These are phyloP conservation scores for Sparassis latifolia DNA, from an alignment of 1,284 basidiomycete genomes.

Conservation along the genomic window DNA sequence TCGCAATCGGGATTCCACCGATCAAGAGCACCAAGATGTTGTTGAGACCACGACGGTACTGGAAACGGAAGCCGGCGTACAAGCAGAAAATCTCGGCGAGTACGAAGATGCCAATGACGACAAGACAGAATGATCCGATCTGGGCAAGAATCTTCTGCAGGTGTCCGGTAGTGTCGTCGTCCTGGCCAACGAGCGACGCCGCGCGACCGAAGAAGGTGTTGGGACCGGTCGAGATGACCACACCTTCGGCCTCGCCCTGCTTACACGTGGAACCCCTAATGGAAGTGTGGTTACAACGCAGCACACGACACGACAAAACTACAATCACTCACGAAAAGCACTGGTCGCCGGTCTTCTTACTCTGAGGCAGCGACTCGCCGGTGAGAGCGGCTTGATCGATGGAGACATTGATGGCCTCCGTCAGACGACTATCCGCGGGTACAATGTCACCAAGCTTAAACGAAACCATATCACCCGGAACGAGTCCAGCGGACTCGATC, in stretches of 20 bases:
- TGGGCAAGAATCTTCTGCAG: conserved; percentile 96
- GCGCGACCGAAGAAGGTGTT: conserved; percentile 97
- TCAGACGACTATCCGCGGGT: conserved; percentile 92
- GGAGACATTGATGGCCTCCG: conserved; percentile 91
- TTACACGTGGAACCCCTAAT: conserved; percentile 90
- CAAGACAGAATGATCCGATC: conserved; percentile 93
- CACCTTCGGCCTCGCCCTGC: conserved; percentile 95
- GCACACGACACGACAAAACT: conserved; percentile 1
- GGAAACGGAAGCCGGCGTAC: conserved; percentile 84
- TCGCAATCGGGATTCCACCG: conserved; percentile 98
- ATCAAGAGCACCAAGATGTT: conserved; percentile 96
- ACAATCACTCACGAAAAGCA: conserved; percentile 77
- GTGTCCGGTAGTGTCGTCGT: conserved; percentile 94
- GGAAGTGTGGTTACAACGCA: conserved; percentile 7
- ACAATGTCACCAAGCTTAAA: conserved; percentile 99
- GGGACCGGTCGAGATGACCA: conserved; percentile 93
- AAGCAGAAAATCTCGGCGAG: conserved; percentile 85
- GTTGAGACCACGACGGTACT: conserved; percentile 91
- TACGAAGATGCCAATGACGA: conserved; percentile 91
- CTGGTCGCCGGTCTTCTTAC: conserved; percentile 90
- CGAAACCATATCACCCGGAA: conserved; percentile 89
- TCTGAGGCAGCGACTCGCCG: conserved; percentile 89
- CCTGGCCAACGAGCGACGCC: conserved; percentile 90
- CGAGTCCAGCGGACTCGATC: conserved; percentile 83
- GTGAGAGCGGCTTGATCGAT: conserved; percentile 97